Evolutionary conservation across 163 green algal species (phyloP).

Genomic region (Trebouxia gelatinosa): DNA sequence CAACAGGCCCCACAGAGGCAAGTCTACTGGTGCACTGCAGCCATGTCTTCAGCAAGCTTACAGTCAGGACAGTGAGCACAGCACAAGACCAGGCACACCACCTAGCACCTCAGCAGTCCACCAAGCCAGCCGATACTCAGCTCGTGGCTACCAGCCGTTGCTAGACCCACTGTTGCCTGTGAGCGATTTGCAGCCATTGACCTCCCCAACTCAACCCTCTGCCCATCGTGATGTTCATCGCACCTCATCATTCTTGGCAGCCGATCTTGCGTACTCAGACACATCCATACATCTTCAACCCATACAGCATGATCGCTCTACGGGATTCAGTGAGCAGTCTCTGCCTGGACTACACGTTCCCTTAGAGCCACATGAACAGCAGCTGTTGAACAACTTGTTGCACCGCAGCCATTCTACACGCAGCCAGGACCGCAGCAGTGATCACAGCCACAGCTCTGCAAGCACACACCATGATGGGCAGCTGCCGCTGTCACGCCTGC

Average conservation of each 20-base stretch:
- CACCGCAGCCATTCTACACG: constrained; percentile 23
- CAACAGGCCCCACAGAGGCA: neutral
- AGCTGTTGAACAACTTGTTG: constrained; percentile 19
- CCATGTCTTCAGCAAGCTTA: neutral
- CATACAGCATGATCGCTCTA: no score
- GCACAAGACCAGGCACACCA: constrained; percentile 6
- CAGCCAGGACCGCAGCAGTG: constrained; percentile 4
- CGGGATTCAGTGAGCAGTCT: no score
- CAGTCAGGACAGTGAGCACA: neutral
- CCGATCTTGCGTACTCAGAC: no score
- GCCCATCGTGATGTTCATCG: no score
- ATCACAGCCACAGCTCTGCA: constrained; percentile 11
- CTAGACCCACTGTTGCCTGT: constrained; percentile 11
- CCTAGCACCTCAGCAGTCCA: neutral
- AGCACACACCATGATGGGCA: constrained; percentile 3
- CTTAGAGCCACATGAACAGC: constrained; percentile 11
- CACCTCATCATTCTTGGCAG: no score
- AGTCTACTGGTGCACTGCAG: neutral
- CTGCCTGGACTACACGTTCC: constrained; percentile 10
- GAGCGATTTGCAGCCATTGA: neutral
- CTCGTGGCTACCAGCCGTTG: neutral
- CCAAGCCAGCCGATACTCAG: neutral
- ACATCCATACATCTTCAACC: no score
- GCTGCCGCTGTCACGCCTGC: constrained; percentile 2
- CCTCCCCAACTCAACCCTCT: no score